Evolutionary conservation across 2,329 filamentous ascomycete species (phyloP).

Genomic region (Parastagonospora nodorum): DNA sequence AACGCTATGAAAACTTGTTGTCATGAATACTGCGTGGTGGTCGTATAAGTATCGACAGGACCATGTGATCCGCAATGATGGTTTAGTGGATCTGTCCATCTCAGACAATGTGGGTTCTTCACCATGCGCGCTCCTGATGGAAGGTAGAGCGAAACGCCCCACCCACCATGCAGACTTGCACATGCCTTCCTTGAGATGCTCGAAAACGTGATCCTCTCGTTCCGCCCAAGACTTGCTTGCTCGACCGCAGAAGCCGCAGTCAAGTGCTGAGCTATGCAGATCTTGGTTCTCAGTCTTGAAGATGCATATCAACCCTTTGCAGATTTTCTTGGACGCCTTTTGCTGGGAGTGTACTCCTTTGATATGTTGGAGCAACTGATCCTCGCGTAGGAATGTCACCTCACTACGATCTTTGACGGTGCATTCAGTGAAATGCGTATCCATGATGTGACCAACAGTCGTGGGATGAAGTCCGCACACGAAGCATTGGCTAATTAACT

Average conservation of each 20-base stretch:
- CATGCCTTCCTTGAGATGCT: background rate
- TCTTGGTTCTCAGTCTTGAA: background rate
- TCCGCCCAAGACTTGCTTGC: background rate
- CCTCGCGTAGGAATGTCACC: slow-evolving; percentile 7
- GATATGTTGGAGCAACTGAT: slow-evolving; percentile 11
- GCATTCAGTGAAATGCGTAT: slow-evolving; percentile 1
- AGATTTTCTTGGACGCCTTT: background rate
- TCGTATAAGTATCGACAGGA: too few relatives aligned
- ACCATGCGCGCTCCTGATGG: too few relatives aligned
- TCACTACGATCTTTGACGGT: background rate
- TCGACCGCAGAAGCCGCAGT: background rate
- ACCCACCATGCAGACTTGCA: background rate
- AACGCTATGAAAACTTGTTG: too few relatives aligned
- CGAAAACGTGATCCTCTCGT: background rate
- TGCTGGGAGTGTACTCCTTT: background rate
- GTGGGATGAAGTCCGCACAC: background rate
- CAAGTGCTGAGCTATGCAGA: background rate
- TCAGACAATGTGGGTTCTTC: too few relatives aligned
- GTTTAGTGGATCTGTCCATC: too few relatives aligned
- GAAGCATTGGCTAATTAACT: background rate
- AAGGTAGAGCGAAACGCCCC: background rate
- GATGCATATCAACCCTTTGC: background rate
- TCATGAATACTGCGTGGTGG: too few relatives aligned
- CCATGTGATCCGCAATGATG: too few relatives aligned
- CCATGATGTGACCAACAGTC: background rate